phyloP scores from a whole-genome alignment of 805 yeast genomes.

The Ogataea chonburiensis region DNA sequence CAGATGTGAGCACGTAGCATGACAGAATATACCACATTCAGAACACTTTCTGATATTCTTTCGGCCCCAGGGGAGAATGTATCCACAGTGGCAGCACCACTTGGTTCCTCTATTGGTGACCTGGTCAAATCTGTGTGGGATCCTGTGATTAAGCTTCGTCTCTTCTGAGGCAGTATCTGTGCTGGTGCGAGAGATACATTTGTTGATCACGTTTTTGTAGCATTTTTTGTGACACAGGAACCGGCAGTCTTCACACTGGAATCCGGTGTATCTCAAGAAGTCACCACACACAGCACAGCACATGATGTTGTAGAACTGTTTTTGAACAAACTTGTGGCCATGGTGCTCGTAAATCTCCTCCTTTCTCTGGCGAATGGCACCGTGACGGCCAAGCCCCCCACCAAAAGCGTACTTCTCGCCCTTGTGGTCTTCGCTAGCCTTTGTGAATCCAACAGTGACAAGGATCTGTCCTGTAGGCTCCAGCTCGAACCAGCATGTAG shows the following conservation, averaged over 20 bases:
- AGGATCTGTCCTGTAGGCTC: slow-evolving; percentile 94
- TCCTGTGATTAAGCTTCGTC: slow-evolving; percentile 86
- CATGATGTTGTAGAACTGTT: slow-evolving; percentile 94
- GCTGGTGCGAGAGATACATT: slow-evolving; percentile 76
- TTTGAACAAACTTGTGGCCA: slow-evolving; percentile 96
- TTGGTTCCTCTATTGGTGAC: slow-evolving; percentile 90
- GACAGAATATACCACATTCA: slow-evolving; percentile 95
- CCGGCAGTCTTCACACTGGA: slow-evolving; percentile 81
- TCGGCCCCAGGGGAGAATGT: slow-evolving; percentile 90
- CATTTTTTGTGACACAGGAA: slow-evolving; percentile 81
- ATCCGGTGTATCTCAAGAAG: slow-evolving; percentile 83
- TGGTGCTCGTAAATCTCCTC: slow-evolving; percentile 90
- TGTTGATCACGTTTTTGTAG: slow-evolving; percentile 75
- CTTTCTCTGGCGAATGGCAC: slow-evolving; percentile 94
- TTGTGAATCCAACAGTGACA: slow-evolving; percentile 75
- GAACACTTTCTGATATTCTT: slow-evolving; percentile 90
- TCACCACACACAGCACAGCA: slow-evolving; percentile 97
- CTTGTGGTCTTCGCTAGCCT: slow-evolving; percentile 45
- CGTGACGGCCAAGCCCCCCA: slow-evolving; percentile 88
- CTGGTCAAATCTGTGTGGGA: slow-evolving; percentile 96
- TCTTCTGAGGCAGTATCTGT: slow-evolving; percentile 70
- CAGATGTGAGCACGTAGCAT: slow-evolving; percentile 84
- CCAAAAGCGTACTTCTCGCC: slow-evolving; percentile 48
- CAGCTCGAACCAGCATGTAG: slow-evolving; percentile 83
- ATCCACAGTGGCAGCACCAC: slow-evolving; percentile 99